A percentile compares a stretch with the other conserved stretches of the same genome.
Conservation (phyloP, 2,329 filamentous ascomycete species). For the Pseudopithomyces chartarum region DNA sequence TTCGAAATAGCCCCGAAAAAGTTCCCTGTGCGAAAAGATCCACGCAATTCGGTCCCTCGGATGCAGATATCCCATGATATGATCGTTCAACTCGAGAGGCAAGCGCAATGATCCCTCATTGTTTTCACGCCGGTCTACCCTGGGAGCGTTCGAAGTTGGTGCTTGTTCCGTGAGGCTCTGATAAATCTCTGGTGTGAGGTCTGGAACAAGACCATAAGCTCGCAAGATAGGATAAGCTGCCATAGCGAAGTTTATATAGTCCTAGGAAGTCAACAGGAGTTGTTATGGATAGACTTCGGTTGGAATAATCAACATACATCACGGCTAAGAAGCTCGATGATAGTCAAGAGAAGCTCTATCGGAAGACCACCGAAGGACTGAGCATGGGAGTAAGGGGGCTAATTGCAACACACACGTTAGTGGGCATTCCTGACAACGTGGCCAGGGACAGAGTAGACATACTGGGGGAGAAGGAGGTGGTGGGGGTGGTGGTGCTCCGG, state of each 20-base stretch:
- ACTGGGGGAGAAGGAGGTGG: constrained; percentile 21
- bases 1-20: constrained; percentile 18
- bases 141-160: not conserved
- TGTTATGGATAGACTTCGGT: not conserved
- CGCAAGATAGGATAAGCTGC: constrained; percentile 52
- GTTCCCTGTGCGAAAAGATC: constrained; percentile 33
- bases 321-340: constrained; percentile 37
- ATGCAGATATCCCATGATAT: constrained; percentile 45
- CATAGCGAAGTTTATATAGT: constrained; percentile 53
- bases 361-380: constrained; percentile 48
- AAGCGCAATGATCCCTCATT: constrained; percentile 18
- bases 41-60: constrained; percentile 47
- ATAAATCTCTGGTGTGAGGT: constrained; percentile 30
- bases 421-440: not conserved
- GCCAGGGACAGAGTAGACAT: not conserved
- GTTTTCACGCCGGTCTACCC: not conserved
- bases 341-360: constrained; percentile 52
- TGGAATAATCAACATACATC: not conserved
- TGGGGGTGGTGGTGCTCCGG: constrained; percentile 23
- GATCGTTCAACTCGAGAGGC: constrained; percentile 48
- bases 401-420: not conserved
- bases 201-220: constrained; percentile 39
- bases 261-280: constrained; percentile 22
- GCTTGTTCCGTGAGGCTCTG: constrained; percentile 26
- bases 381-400: constrained; percentile 17